Evolutionary conservation across 139 green algal species (phyloP).

Genomic region (Zygnema circumcarinatum): DNA sequence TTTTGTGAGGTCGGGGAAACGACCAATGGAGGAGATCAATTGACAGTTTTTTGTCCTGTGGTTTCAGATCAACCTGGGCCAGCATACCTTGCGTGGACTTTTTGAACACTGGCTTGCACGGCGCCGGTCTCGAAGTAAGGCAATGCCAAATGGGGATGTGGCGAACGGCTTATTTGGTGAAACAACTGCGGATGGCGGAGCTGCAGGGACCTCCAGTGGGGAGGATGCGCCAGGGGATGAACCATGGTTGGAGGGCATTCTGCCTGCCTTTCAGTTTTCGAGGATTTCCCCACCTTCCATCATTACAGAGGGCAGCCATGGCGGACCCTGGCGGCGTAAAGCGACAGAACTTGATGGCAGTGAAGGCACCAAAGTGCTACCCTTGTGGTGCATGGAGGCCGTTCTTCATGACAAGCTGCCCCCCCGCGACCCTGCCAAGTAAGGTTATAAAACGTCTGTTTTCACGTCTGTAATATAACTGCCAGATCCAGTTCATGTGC

Average conservation of each 20-base stretch:
- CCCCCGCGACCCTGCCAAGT: slow-evolving; percentile 67
- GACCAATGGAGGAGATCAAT: no score
- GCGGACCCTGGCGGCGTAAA: slow-evolving; percentile 55
- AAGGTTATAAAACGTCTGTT: slow-evolving; percentile 26
- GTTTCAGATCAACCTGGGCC: slow-evolving; percentile 62
- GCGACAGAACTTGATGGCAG: slow-evolving; percentile 54
- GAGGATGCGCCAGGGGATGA: neutral
- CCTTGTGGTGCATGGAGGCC: slow-evolving; percentile 77
- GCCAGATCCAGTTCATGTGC: no score
- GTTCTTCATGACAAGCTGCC: slow-evolving; percentile 69
- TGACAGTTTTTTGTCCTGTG: no score
- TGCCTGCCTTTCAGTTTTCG: slow-evolving; percentile 52
- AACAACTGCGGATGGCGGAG: neutral
- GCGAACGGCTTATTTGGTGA: neutral
- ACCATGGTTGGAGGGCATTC: neutral
- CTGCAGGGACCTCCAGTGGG: neutral
- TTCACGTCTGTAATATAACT: no score
- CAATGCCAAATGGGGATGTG: neutral
- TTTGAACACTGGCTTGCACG: slow-evolving; percentile 67
- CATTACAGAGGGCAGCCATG: slow-evolving; percentile 58
- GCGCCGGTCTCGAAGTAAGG: neutral
- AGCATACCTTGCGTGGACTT: slow-evolving; percentile 72
- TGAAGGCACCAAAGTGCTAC: slow-evolving; percentile 68
- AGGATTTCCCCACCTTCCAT: slow-evolving; percentile 36
- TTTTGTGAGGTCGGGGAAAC: no score